Percentiles rank a stretch among this genome's conserved stretches.
phyloP scores from a whole-genome alignment of 495 filamentous ascomycete species.

The Podospora conica region DNA sequence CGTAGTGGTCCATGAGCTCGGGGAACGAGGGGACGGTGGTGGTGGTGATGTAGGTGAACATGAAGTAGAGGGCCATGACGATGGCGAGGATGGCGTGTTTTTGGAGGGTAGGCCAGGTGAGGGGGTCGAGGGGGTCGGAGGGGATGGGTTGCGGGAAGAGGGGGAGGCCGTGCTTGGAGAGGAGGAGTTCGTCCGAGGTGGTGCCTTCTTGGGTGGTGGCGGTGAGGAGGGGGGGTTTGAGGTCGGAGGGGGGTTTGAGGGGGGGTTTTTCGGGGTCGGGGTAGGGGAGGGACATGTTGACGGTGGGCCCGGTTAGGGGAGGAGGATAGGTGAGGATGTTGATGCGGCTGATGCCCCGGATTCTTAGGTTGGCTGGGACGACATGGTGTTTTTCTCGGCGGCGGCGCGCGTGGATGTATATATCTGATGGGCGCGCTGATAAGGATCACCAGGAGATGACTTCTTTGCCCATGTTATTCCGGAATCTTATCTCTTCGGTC shows the following conservation, averaged over 20 bases:
- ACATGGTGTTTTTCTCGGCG: neutral
- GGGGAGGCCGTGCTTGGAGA: slow-evolving; percentile 15
- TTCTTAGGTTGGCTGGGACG: too few relatives aligned
- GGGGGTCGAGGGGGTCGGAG: slow-evolving; percentile 49
- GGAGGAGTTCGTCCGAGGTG: slow-evolving; percentile 12
- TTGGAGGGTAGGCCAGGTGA: slow-evolving; percentile 49
- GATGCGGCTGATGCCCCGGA: neutral
- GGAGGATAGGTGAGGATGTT: neutral
- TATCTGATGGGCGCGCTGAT: neutral
- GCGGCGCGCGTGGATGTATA: neutral
- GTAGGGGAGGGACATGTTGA: neutral
- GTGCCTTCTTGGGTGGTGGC: neutral
- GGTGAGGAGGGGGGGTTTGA: neutral
- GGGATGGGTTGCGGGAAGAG: slow-evolving; percentile 18
- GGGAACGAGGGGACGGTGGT: slow-evolving; percentile 55
- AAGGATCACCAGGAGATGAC: neutral
- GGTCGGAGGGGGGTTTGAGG: neutral
- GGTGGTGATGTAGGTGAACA: slow-evolving; percentile 60
- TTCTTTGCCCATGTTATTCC: neutral
- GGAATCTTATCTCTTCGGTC: neutral
- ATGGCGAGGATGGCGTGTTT: slow-evolving; percentile 50
- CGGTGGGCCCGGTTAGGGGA: neutral
- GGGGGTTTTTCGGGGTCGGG: neutral
- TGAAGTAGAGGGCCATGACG: slow-evolving; percentile 59
- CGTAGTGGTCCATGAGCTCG: slow-evolving; percentile 45